Percentiles rank a stretch among this genome's conserved stretches.
Conservation (phyloP, 1,139 yeast genomes). For the Schwanniomyces etchellsii region DNA sequence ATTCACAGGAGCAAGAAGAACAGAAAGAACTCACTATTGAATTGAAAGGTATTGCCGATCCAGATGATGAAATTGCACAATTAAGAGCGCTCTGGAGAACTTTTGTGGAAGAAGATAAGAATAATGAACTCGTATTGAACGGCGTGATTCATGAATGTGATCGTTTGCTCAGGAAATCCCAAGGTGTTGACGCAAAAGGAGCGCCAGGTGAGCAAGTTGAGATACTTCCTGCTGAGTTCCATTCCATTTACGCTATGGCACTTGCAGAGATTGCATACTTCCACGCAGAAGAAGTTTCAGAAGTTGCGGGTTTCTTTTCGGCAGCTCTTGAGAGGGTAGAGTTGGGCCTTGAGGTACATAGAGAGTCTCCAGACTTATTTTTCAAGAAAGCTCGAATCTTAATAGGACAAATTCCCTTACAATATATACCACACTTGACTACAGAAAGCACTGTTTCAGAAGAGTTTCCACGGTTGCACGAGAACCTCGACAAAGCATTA, state of each 20-base stretch:
- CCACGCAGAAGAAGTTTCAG: slow-evolving; percentile 32
- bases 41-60: slow-evolving; percentile 62
- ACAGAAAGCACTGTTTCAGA: slow-evolving; percentile 26
- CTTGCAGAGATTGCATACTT: slow-evolving; percentile 63
- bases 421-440: slow-evolving; percentile 46
- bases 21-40: slow-evolving; percentile 58
- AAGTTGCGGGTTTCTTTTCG: slow-evolving; percentile 51
- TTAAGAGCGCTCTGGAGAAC: slow-evolving; percentile 66
- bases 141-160: slow-evolving; percentile 94
- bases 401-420: slow-evolving; percentile 53
- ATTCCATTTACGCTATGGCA: slow-evolving; percentile 68
- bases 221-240: slow-evolving; percentile 59
- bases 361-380: slow-evolving; percentile 39
- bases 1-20: slow-evolving; percentile 12
- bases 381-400: slow-evolving; percentile 54
- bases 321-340: slow-evolving; percentile 70
- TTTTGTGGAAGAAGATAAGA: slow-evolving; percentile 48
- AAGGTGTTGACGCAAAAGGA: slow-evolving; percentile 11
- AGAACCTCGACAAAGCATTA: slow-evolving; percentile 38
- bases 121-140: slow-evolving; percentile 61
- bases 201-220: slow-evolving; percentile 15
- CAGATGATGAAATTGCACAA: slow-evolving; percentile 75
- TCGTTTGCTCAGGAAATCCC: slow-evolving; percentile 53
- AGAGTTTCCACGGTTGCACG: slow-evolving; percentile 24
- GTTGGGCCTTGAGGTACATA: slow-evolving; percentile 49